Base-by-base conservation (phyloP, 2,329 filamentous ascomycete genomes). In the Incumbomyces delicatus region DNA sequence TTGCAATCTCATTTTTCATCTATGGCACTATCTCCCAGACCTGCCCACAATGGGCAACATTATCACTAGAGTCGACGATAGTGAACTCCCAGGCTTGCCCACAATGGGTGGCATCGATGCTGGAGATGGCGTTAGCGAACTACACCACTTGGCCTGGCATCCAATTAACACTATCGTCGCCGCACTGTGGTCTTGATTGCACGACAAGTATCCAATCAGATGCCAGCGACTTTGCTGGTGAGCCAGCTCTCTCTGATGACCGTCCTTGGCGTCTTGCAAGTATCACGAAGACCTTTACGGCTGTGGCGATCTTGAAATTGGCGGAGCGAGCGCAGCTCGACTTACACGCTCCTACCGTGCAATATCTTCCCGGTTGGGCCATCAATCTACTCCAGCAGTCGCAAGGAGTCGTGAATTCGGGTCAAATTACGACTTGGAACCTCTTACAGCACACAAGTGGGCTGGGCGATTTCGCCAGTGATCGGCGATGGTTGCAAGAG, bases 261-360 rank as follows among this genome's bases (percentile, higher is more conserved):
- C 41, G 37, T 17, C 37, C 45, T 6, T 47, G 45, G 45, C 45
- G 45, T 16, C 22, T 47, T 47, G 45, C 45, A 41, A 47, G 45
- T 41, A 47, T 47, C 45, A 47, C 45, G 16, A 47, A 47, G 37
- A 47, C 45, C 13, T 47, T 47, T 29, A 47, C 45, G 31, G 45
- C 45, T 12, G 45, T 47, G 31, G 45, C 45, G 2, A 41, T 41
- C 20, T 42, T 47, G 30, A 41, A 41, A 20, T 32, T 47, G 4
- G 29, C 18, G 37, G 45, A 47, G 45, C 45, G 37, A 18, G 37
- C 5, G 33, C 45, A 41, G 39, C 36, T 47, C 16, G 37, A 47
- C 17, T 38, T 47, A 11, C 18, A 47, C 22, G 45, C 45, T 36
- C 45, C 45, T 35, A 31, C 37, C 42, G 45, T 47, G 17, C 36